phyloP scores from a whole-genome alignment of 768 basidiomycete genomes.

The Gymnopilus junonius region DNA sequence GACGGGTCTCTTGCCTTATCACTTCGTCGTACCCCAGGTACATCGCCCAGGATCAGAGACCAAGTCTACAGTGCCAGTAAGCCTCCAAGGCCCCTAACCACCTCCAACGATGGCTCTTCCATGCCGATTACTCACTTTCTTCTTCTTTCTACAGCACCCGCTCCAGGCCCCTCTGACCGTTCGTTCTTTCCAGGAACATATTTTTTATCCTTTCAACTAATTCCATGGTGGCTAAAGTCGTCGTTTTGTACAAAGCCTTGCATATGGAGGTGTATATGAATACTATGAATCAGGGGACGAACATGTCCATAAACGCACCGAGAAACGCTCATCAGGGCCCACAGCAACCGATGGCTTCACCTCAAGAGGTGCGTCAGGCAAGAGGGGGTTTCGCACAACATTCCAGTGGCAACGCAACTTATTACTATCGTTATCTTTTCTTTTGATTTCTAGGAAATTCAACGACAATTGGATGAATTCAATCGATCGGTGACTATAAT shows the following conservation, averaged over 20 bases:
- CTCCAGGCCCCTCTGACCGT: constrained; percentile 4
- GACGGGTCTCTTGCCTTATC: constrained; percentile 28
- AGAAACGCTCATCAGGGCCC: constrained; percentile 18
- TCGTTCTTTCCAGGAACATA: neutral
- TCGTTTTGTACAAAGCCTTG: constrained; percentile 9
- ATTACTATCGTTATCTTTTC: neutral
- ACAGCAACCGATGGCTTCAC: constrained; percentile 15
- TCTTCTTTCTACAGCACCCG: neutral
- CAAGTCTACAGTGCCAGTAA: constrained; percentile 30
- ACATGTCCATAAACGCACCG: constrained; percentile 17
- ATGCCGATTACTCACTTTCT: neutral
- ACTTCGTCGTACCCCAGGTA: constrained; percentile 34
- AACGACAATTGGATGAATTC: constrained; percentile 46
- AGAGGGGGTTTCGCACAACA: neutral
- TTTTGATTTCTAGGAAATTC: constrained; percentile 36
- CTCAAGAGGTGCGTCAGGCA: constrained; percentile 24
- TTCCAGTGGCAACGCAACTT: neutral
- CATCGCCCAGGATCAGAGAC: constrained; percentile 36
- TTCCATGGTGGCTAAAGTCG: constrained; percentile 14
- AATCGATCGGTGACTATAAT: constrained; percentile 65
- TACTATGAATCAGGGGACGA: constrained; percentile 19
- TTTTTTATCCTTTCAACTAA: neutral
- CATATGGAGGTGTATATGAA: constrained; percentile 26
- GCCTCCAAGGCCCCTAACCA: constrained; percentile 25
- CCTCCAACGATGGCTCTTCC: constrained; percentile 1